Evolutionary conservation across 208 protist species (phyloP).

Genomic region (Leishmania tropica): DNA sequence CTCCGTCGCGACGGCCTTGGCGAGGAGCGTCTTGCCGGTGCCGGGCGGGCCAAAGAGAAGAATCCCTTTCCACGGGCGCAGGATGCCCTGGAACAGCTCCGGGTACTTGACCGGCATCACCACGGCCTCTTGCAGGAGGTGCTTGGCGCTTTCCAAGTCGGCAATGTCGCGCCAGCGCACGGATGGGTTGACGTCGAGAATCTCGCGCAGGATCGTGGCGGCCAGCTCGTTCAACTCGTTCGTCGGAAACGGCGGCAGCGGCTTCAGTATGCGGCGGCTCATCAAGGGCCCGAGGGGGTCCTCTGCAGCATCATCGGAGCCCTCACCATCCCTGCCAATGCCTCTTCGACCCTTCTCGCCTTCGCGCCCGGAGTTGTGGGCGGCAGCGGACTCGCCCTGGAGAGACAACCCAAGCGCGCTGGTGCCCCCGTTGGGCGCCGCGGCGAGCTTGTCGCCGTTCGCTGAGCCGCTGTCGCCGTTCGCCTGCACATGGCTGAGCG

Average conservation of each 20-base stretch:
- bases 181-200: constrained; percentile 87
- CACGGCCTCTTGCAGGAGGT: constrained; percentile 93
- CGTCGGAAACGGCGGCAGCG: constrained; percentile 77
- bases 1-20: constrained; percentile 97
- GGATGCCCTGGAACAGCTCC: constrained; percentile 90
- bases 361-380: not conserved
- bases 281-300: constrained; percentile 35
- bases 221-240: constrained; percentile 82
- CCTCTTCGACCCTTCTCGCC: not conserved
- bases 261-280: constrained; percentile 58
- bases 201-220: constrained; percentile 81
- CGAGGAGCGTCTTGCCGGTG: constrained; percentile 98
- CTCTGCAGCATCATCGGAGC: constrained; percentile 32
- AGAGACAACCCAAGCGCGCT: not conserved
- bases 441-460: not conserved
- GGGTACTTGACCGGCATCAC: constrained; percentile 93
- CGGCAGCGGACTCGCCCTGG: constrained; percentile 21
- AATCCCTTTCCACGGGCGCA: constrained; percentile 96
- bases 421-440: not conserved
- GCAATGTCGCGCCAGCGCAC: constrained; percentile 93
- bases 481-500: constrained; percentile 15
- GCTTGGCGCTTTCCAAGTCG: constrained; percentile 91
- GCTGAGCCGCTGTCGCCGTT: not conserved
- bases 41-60: constrained; percentile 97
- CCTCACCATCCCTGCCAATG: not conserved